Conservation (phyloP, 768 basidiomycete genomes). For the Termitomyces sp. region DNA sequence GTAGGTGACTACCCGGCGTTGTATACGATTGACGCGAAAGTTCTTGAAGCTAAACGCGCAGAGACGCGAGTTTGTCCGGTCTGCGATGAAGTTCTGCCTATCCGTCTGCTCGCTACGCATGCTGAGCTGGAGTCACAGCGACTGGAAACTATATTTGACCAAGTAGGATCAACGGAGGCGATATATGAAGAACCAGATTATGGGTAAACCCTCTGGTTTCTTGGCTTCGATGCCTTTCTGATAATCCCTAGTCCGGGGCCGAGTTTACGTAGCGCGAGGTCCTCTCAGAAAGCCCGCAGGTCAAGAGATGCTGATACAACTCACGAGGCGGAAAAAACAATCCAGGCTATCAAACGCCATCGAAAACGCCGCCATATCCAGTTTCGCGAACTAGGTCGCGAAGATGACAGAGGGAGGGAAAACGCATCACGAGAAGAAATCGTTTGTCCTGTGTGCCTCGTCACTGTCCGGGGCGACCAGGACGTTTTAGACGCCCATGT, state of each 20-base stretch:
- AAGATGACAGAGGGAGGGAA: slow-evolving; percentile 39
- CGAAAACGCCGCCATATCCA: slow-evolving; percentile 65
- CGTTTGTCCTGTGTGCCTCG: slow-evolving; percentile 68
- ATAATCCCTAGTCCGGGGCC: slow-evolving; percentile 22
- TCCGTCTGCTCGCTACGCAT: slow-evolving; percentile 65
- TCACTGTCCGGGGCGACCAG: slow-evolving; percentile 53
- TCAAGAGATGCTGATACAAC: slow-evolving; percentile 28
- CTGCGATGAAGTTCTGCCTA: slow-evolving; percentile 66
- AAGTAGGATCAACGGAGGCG: slow-evolving; percentile 57
- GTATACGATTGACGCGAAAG: background rate
- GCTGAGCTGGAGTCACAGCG: slow-evolving; percentile 62
- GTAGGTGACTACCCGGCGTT: slow-evolving; percentile 15
- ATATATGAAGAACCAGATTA: slow-evolving; percentile 49
- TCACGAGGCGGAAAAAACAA: slow-evolving; percentile 44
- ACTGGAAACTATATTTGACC: slow-evolving; percentile 59
- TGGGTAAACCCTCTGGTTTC: slow-evolving; percentile 32
- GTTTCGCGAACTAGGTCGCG: slow-evolving; percentile 61
- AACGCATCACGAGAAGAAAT: slow-evolving; percentile 32
- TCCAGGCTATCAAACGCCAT: slow-evolving; percentile 60
- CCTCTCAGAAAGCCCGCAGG: slow-evolving; percentile 35
- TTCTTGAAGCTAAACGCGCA: slow-evolving; percentile 53
- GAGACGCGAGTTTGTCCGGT: slow-evolving; percentile 74
- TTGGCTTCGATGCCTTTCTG: background rate
- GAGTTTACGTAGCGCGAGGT: slow-evolving; percentile 32
- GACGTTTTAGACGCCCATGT: slow-evolving; percentile 78